A percentile compares a stretch with the other conserved stretches of the same genome.
Evolutionary conservation across 2,329 filamentous ascomycete genomes (phyloP).

Genomic region (Colletotrichum australisinense): DNA sequence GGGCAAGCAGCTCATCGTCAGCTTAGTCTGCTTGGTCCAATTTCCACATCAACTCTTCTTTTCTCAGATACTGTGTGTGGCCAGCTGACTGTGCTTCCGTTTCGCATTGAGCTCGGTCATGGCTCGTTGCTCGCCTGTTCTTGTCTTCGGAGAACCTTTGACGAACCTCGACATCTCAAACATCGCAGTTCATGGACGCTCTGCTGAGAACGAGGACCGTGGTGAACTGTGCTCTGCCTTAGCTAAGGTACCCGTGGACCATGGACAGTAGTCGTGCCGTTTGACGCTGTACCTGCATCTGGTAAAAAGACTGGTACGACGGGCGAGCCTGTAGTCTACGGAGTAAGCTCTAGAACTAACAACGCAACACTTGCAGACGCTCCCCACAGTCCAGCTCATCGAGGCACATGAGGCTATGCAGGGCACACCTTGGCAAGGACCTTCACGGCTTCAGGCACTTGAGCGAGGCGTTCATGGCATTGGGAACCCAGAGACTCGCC

Average conservation of each 20-base stretch:
- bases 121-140: not conserved
- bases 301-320: not conserved
- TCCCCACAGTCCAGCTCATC: constrained; percentile 5
- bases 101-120: constrained; percentile 25
- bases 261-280: not conserved
- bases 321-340: not conserved
- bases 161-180: constrained; percentile 4
- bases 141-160: not conserved
- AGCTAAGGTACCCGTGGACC: not conserved
- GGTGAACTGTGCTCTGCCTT: not conserved
- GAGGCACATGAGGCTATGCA: constrained; percentile 15
- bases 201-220: constrained; percentile 4
- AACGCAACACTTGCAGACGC: not conserved
- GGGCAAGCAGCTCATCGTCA: not conserved
- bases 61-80: not conserved
- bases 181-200: not conserved
- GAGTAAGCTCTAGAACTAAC: not conserved
- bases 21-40: not conserved
- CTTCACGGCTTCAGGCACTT: not conserved
- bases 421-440: constrained; percentile 18
- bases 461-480: constrained; percentile 34
- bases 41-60: not conserved
- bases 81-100: constrained; percentile 6
- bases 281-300: not conserved
- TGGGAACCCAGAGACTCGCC: not conserved